A percentile compares a stretch with the other conserved stretches of the same genome.
phyloP scores from a whole-genome alignment of 345 rosid species.

The Linum tenue region DNA sequence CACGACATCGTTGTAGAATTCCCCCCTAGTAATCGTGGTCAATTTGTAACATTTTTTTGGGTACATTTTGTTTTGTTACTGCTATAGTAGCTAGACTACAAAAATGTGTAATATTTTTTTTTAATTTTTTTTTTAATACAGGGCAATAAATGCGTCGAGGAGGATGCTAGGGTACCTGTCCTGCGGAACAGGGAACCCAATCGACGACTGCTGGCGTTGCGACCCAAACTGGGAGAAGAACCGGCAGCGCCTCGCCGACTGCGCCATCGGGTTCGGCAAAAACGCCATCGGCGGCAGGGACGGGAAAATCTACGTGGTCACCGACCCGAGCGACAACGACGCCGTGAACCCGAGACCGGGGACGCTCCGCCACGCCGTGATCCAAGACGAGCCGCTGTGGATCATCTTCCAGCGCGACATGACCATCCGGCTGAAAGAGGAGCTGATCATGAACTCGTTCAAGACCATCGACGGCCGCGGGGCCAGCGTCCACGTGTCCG shows the following conservation, averaged over 20 bases:
- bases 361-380: slow-evolving; percentile 3
- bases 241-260: slow-evolving; percentile 1
- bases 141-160: slow-evolving; percentile 3
- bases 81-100: too few relatives aligned
- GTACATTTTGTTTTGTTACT: too few relatives aligned
- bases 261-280: slow-evolving; percentile 4
- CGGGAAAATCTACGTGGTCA: neutral
- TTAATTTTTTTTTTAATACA: neutral
- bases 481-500: neutral
- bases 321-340: slow-evolving; percentile 4
- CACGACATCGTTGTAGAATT: too few relatives aligned
- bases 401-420: slow-evolving; percentile 1
- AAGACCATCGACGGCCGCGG: slow-evolving; percentile 4
- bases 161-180: slow-evolving; percentile 2
- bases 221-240: slow-evolving; percentile 5
- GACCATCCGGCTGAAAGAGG: slow-evolving; percentile 2
- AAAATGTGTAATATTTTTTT: too few relatives aligned
- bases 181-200: slow-evolving; percentile 3
- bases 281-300: slow-evolving; percentile 3
- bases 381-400: slow-evolving; percentile 7
- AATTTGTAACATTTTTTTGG: too few relatives aligned
- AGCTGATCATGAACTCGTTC: slow-evolving; percentile 2
- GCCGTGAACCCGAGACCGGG: slow-evolving; percentile 2
- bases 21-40: too few relatives aligned
- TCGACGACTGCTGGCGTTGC: slow-evolving; percentile 7